Evolutionary conservation across 2,329 filamentous ascomycete genomes (phyloP).

Genomic region (Truncatella angustata): DNA sequence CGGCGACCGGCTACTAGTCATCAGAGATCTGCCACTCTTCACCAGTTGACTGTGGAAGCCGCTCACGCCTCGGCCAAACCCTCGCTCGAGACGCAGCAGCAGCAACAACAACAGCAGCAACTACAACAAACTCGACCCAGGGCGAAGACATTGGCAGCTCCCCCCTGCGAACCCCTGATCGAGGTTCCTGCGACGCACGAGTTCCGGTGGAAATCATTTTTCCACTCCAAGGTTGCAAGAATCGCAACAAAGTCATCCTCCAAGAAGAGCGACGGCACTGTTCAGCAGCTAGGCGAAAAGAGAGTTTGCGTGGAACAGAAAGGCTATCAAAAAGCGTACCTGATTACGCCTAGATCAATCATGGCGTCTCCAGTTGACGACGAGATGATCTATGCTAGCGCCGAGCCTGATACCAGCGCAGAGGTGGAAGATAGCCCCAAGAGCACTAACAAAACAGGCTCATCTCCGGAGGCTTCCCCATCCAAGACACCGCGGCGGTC

Average conservation of each 20-base stretch:
- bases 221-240: conserved; percentile 42
- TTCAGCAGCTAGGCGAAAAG: conserved; percentile 20
- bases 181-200: conserved; percentile 13
- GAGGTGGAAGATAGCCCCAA: conserved; percentile 22
- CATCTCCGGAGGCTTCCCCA: conserved; percentile 36
- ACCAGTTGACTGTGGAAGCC: conserved; percentile 40
- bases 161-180: conserved; percentile 14
- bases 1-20: conserved; percentile 77
- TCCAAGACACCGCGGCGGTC: conserved; percentile 50
- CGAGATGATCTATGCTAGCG: conserved; percentile 4
- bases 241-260: conserved; percentile 18
- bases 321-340: conserved; percentile 32
- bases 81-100: conserved; percentile 22
- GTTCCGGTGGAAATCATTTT: conserved; percentile 54
- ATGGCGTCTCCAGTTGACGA: conserved; percentile 17
- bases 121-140: conserved; percentile 29
- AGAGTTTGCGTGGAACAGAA: conserved; percentile 31
- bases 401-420: conserved; percentile 14
- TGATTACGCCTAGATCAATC: conserved; percentile 32
- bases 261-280: conserved; percentile 26
- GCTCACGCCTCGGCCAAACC: conserved; percentile 24
- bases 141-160: conserved; percentile 24
- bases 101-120: no score
- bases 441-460: conserved; percentile 20
- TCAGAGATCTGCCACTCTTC: conserved; percentile 69